These are phyloP conservation scores for Beauveria medogensis DNA, from an alignment of 2,329 filamentous ascomycete genomes.

Conservation along the genomic window DNA sequence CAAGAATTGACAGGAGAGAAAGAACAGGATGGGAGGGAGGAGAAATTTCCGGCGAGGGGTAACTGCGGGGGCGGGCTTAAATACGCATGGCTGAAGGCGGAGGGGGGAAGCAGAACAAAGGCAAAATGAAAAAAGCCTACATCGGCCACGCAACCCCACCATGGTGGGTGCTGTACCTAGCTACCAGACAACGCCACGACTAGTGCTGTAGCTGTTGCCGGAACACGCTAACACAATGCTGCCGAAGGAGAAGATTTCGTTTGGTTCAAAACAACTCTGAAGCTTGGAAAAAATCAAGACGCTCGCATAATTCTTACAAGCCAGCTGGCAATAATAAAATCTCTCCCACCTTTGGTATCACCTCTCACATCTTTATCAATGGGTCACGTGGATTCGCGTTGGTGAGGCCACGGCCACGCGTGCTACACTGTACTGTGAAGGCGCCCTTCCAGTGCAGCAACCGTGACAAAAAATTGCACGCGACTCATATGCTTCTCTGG, in stretches of 20 bases:
- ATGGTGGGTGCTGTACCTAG: too few species aligned
- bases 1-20: not conserved
- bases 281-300: too few species aligned
- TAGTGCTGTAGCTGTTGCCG: too few species aligned
- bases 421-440: not conserved
- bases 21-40: not conserved
- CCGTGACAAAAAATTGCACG: not conserved
- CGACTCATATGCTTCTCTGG: not conserved
- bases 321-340: too few species aligned
- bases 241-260: too few species aligned
- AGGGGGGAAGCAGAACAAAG: slow-evolving; percentile 8
- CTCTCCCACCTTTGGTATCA: too few species aligned
- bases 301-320: too few species aligned
- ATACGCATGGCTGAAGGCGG: slow-evolving; percentile 4
- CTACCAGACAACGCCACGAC: too few species aligned
- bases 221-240: too few species aligned
- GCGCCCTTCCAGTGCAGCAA: not conserved
- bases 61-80: slow-evolving; percentile 4
- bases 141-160: not conserved
- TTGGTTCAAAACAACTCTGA: too few species aligned
- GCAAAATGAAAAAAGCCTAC: not conserved
- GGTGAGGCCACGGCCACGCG: not conserved
- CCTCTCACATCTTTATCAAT: not conserved
- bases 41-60: not conserved
- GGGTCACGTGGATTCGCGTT: not conserved